Percentiles rank a stretch among this genome's conserved stretches.
Conservation (phyloP, 2,329 filamentous ascomycete genomes). For the Colletotrichum sp. region DNA sequence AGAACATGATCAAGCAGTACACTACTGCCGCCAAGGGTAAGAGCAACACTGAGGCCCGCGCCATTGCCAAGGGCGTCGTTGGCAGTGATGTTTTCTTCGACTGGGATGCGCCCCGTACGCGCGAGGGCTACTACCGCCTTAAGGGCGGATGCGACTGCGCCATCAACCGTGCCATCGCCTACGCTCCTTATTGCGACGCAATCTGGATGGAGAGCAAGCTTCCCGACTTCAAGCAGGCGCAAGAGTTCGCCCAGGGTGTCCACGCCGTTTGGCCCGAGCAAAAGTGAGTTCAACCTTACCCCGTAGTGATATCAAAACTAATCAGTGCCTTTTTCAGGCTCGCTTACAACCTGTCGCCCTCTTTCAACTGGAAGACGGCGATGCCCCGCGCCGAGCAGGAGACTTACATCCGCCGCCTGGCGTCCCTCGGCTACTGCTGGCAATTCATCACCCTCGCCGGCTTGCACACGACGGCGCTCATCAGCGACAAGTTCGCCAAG, state of each 20-base stretch:
- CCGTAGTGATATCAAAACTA: not conserved
- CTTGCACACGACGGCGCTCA: conserved; percentile 92
- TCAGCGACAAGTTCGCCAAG: conserved; percentile 85
- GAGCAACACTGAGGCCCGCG: conserved; percentile 81
- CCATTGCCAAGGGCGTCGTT: conserved; percentile 77
- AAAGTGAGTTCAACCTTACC: conserved; percentile 67
- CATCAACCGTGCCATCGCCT: conserved; percentile 88
- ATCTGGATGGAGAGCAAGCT: conserved; percentile 99
- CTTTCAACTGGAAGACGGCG: conserved; percentile 99
- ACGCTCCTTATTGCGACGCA: conserved; percentile 90
- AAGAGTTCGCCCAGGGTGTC: conserved; percentile 92
- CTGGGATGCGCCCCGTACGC: conserved; percentile 92
- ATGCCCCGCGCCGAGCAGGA: conserved; percentile 93
- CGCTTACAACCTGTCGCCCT: conserved; percentile 96
- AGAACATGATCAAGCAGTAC: conserved; percentile 71
- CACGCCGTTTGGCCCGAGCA: conserved; percentile 95
- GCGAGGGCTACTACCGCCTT: conserved; percentile 95
- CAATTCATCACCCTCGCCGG: conserved; percentile 99
- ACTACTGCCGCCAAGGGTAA: conserved; percentile 75
- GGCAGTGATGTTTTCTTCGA: conserved; percentile 88
- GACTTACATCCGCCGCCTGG: conserved; percentile 94
- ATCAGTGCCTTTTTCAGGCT: conserved; percentile 59
- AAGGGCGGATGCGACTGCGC: conserved; percentile 91
- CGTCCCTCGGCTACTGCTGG: conserved; percentile 93
- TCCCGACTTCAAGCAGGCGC: conserved; percentile 87